These are phyloP conservation scores for Dipteronia sinensis DNA, from an alignment of 345 rosid species.

Conservation along the genomic window DNA sequence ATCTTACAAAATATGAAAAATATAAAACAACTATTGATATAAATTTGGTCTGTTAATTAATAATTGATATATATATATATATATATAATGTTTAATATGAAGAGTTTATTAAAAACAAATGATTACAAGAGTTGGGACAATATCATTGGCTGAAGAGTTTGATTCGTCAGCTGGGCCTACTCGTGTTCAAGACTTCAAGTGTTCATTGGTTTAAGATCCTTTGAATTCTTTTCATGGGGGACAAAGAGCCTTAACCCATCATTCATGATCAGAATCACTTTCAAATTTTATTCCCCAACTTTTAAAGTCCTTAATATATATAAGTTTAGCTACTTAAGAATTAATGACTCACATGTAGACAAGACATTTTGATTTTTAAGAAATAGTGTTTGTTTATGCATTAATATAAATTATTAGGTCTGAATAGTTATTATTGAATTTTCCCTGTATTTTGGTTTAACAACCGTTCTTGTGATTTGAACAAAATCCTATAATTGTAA, in stretches of 20 bases:
- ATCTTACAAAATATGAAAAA: no score
- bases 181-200: conserved; percentile 12
- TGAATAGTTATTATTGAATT: no score
- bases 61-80: no score
- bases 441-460: no score
- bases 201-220: conserved; percentile 19
- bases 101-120: background rate
- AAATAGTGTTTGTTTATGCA: conserved; percentile 18
- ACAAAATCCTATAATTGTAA: no score
- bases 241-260: conserved; percentile 17
- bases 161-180: conserved; percentile 14
- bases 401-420: no score
- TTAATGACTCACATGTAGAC: background rate
- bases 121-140: conserved; percentile 8
- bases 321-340: conserved; percentile 5
- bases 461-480: no score
- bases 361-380: conserved; percentile 15
- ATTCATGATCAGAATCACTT: conserved; percentile 22
- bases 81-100: background rate
- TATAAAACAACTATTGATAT: no score
- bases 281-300: conserved; percentile 3
- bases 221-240: conserved; percentile 6
- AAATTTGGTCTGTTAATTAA: no score
- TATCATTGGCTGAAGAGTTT: conserved; percentile 21
- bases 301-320: background rate